A percentile compares a stretch with the other conserved stretches of the same genome.
phyloP scores from a whole-genome alignment of 2,329 filamentous ascomycete species.

The Coniochaeta hoffmannii region DNA sequence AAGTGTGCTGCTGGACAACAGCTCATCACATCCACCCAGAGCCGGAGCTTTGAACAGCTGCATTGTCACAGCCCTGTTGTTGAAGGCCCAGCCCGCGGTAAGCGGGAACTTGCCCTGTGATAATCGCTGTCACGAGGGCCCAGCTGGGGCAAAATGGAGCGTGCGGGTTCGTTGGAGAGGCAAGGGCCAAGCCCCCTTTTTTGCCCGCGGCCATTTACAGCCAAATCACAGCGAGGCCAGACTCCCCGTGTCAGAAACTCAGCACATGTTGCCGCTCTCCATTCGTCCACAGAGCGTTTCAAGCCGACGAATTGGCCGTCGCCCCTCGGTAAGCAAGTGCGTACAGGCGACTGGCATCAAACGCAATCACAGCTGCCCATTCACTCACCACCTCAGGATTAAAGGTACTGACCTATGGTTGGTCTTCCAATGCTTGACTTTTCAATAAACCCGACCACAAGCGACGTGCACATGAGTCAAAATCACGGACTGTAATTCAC shows the following conservation, averaged over 20 bases:
- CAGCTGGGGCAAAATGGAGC: conserved; percentile 3
- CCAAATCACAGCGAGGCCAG: background rate
- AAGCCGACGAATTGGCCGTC: conserved; percentile 13
- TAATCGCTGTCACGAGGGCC: conserved; percentile 1
- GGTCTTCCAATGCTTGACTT: too few relatives aligned
- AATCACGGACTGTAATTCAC: background rate
- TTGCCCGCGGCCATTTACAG: conserved; percentile 3
- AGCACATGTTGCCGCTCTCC: conserved; percentile 7
- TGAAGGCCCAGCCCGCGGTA: background rate
- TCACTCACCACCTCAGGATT: too few relatives aligned
- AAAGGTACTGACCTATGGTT: too few relatives aligned
- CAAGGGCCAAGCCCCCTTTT: background rate
- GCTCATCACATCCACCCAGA: background rate
- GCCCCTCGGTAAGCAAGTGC: background rate
- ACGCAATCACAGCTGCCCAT: background rate
- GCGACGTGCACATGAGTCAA: background rate
- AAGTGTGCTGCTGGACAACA: background rate
- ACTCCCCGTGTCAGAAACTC: background rate
- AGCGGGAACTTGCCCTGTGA: background rate
- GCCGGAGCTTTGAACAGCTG: background rate
- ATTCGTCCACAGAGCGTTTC: conserved; percentile 15
- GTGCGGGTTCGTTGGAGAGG: background rate
- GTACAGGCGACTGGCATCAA: background rate
- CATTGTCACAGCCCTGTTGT: background rate
- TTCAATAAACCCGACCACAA: too few relatives aligned